Percentiles rank a stretch among this genome's conserved stretches.
These are phyloP conservation scores for Sisymbrium irio DNA, from an alignment of 345 rosid species.

Conservation along the genomic window DNA sequence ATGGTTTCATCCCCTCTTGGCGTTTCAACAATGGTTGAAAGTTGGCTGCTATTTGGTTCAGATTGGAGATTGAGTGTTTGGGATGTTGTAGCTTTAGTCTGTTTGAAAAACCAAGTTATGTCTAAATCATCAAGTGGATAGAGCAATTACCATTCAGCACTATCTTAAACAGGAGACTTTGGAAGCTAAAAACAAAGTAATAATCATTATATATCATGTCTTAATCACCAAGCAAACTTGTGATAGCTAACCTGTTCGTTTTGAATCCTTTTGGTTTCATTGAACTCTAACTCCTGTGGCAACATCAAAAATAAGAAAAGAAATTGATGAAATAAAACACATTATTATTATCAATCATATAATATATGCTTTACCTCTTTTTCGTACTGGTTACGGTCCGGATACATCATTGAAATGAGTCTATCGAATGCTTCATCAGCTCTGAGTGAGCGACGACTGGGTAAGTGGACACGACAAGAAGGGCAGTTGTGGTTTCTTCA, in stretches of 20 bases:
- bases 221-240: background rate
- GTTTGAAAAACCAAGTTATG: background rate
- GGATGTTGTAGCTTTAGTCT: background rate
- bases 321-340: background rate
- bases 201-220: background rate
- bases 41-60: background rate
- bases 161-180: background rate
- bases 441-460: constrained; percentile 57
- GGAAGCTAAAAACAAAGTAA: background rate
- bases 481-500: constrained; percentile 60
- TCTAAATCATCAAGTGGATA: background rate
- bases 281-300: background rate
- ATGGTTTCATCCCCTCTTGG: background rate
- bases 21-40: background rate
- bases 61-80: background rate
- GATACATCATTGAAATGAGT: constrained; percentile 51
- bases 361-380: constrained; percentile 45
- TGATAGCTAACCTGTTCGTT: background rate
- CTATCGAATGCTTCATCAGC: constrained; percentile 60
- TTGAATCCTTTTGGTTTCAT: background rate
- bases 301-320: too few species aligned
- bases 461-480: constrained; percentile 57
- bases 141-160: background rate
- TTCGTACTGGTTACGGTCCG: constrained; percentile 50
- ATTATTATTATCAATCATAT: background rate